Evolutionary conservation across 73 alveolate genomes (phyloP).

Genomic region (Tetrahymena borealis): DNA sequence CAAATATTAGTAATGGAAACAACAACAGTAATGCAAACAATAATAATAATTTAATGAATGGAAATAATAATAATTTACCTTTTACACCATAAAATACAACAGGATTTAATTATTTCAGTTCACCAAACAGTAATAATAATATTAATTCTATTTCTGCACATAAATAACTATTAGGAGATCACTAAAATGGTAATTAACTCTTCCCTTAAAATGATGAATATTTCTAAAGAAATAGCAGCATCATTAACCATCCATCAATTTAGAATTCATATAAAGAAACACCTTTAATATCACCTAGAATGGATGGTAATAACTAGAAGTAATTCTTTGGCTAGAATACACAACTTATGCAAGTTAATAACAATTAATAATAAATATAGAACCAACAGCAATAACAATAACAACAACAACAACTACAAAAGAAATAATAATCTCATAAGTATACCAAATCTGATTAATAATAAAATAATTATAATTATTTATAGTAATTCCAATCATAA

Average conservation of each 20-base stretch:
- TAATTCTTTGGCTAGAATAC: neutral
- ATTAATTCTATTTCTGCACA: neutral
- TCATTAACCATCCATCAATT: neutral
- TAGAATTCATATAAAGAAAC: neutral
- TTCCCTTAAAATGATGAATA: neutral
- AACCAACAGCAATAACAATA: too few species aligned
- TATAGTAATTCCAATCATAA: neutral
- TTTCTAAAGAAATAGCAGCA: neutral
- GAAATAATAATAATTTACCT: neutral
- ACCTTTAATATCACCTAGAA: neutral
- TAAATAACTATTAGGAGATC: neutral
- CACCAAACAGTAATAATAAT: neutral
- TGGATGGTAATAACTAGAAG: neutral
- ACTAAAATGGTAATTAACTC: neutral
- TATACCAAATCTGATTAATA: neutral
- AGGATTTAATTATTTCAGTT: neutral
- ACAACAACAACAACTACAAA: too few species aligned
- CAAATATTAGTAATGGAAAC: neutral
- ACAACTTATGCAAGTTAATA: neutral
- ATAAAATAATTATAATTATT: neutral
- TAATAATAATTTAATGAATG: neutral
- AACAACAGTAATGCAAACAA: neutral
- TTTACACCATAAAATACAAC: neutral
- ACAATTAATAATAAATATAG: neutral
- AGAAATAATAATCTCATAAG: neutral